Base-by-base conservation (phyloP, 2,329 filamentous ascomycete species). In the Zasmidium angulare region DNA sequence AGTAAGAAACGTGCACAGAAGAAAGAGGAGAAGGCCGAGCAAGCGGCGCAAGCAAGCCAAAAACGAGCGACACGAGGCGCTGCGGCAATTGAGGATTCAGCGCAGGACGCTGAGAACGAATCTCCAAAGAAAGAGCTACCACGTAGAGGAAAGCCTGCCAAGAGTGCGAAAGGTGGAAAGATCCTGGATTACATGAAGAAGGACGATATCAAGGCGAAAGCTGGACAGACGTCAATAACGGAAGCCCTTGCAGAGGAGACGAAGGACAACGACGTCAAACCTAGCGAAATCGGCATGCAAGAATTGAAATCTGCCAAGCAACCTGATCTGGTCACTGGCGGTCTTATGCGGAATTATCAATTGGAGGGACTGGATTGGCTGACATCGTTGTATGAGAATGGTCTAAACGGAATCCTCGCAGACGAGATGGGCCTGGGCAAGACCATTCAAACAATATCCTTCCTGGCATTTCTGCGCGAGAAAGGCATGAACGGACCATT, bases 401-500 rank as follows among this genome's bases (percentile, higher is more conserved):
- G 93, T 11, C 84, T 97, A 74, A 96, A 91, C 65, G 93, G 93
- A 1, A 96, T 96, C 58, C 74, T 97, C 29, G 93, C 93, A 0
- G 93, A 97, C 68, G 93, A 97, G 74, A 97, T 97, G 93, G 93
- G 93, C 0, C 76, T 96, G 3, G 91, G 91, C 3, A 97, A 97
- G 79, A 97, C 93, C 0, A 85, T 97, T 0, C 93, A 97, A 71
- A 92, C 91, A 0, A 96, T 97, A 43, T 88, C 91, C 0, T 83
- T 96, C 63, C 87, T 96, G 43, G 93, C 93, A 0, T 86, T 96
- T 61, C 79, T 98, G 14, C 87, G 93, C 65, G 93, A 98, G 69
- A 89, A 93, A 66, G 91, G 93, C 50, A 84, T 87, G 6, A 92
- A 95, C 1, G 95, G 95, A 0, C 95, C 95, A 0, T 96, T 97